These are phyloP conservation scores for Rhizopus arrhizus DNA, from an alignment of 371 early-diverging fungal genomes.

Conservation along the genomic window DNA sequence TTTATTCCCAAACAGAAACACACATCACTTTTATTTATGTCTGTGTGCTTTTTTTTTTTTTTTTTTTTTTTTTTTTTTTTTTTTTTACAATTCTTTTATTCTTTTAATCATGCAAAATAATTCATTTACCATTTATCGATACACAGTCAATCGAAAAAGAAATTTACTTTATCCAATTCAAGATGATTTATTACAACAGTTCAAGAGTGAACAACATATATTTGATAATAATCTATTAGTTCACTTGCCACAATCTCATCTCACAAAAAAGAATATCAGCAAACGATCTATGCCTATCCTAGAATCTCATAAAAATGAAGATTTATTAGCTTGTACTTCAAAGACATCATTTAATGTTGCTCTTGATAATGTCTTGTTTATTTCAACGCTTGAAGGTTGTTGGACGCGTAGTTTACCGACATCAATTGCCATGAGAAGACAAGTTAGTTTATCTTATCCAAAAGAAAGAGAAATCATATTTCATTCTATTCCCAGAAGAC, in stretches of 20 bases:
- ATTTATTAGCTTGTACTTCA: conserved; percentile 8
- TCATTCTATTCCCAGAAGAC: conserved; percentile 60
- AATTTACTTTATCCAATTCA: background rate
- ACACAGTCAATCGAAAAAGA: conserved; percentile 5
- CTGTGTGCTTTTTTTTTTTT: conserved; percentile 8
- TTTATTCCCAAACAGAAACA: background rate
- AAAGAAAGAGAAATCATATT: background rate
- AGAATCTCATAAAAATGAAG: no score
- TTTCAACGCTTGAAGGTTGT: conserved; percentile 15
- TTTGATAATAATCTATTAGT: background rate
- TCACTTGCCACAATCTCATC: background rate
- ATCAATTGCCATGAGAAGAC: conserved; percentile 13
- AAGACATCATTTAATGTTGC: conserved; percentile 14
- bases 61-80: background rate
- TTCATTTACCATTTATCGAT: background rate
- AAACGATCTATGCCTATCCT: no score
- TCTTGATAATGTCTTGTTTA: conserved; percentile 19
- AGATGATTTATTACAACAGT: conserved; percentile 2
- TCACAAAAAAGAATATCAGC: background rate
- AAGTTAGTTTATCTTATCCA: background rate
- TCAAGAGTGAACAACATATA: background rate
- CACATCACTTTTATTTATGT: conserved; percentile 6
- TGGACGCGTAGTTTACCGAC: conserved; percentile 18
- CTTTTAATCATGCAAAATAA: background rate
- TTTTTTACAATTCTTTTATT: background rate